Percentiles rank a stretch among this genome's conserved stretches.
These are phyloP conservation scores for Puccinia novopanici DNA, from an alignment of 1,284 basidiomycete species.

Conservation along the genomic window DNA sequence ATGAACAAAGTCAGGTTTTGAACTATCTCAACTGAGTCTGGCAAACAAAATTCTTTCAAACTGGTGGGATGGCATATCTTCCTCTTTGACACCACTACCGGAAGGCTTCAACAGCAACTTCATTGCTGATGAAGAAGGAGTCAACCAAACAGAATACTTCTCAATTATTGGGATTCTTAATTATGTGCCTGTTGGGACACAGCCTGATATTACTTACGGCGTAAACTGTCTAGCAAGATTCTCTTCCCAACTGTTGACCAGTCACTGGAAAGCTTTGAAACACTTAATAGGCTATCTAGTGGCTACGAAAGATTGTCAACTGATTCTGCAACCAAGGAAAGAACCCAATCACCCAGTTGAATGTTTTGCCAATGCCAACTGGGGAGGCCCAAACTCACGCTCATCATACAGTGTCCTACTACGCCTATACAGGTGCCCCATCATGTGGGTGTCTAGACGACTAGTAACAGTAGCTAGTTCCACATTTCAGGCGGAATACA, in stretches of 20 bases:
- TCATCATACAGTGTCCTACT: constrained; percentile 1
- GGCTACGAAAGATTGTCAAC: background rate
- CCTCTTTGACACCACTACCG: background rate
- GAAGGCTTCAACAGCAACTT: too few species aligned
- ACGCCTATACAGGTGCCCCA: background rate
- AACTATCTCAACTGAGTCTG: background rate
- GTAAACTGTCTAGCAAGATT: constrained; percentile 2
- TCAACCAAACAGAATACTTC: background rate
- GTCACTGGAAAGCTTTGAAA: constrained; percentile 12
- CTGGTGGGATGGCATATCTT: background rate
- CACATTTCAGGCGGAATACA: constrained; percentile 16
- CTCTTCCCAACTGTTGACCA: background rate
- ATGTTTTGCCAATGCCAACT: background rate
- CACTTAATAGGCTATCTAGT: constrained; percentile 7
- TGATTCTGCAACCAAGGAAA: background rate
- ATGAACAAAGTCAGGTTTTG: background rate
- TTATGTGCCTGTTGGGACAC: constrained; percentile 15
- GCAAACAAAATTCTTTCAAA: background rate
- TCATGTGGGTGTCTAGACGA: background rate
- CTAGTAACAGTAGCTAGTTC: background rate
- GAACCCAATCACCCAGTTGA: background rate
- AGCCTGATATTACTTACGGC: constrained; percentile 18
- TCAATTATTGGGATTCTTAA: background rate
- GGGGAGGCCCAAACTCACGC: constrained; percentile 5
- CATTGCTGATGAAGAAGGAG: background rate